Evolutionary conservation across 1,284 basidiomycete species (phyloP).

Genomic region (Trichosporon sp.): DNA sequence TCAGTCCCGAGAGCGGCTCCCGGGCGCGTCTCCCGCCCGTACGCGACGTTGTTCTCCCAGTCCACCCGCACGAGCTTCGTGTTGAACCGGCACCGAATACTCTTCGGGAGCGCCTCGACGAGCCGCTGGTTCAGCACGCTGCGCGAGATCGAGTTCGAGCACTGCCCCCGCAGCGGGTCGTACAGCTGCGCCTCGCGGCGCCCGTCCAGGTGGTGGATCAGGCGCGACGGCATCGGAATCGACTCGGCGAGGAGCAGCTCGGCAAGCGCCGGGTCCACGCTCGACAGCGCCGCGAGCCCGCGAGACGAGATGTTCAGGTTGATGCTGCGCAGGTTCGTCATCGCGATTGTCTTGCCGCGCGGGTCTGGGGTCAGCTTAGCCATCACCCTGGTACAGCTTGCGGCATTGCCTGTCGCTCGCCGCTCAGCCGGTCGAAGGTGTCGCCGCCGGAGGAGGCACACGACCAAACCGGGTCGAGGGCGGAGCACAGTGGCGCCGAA

Average conservation of each 20-base stretch:
- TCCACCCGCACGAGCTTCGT: conserved; percentile 82
- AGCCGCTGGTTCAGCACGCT: conserved; percentile 79
- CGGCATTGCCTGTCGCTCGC: neutral
- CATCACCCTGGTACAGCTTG: neutral
- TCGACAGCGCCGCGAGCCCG: conserved; percentile 78
- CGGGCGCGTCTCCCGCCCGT: conserved; percentile 18
- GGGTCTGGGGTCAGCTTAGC: conserved; percentile 33
- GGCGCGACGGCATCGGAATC: conserved; percentile 91
- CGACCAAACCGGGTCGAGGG: neutral
- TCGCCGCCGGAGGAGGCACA: neutral
- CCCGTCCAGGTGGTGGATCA: conserved; percentile 80
- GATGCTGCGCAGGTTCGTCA: conserved; percentile 65
- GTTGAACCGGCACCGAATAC: conserved; percentile 69
- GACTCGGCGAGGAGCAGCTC: conserved; percentile 70
- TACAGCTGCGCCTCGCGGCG: conserved; percentile 74
- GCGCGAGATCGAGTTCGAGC: conserved; percentile 89
- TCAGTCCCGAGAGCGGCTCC: conserved; percentile 17
- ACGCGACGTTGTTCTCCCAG: conserved; percentile 51
- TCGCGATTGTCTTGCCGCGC: conserved; percentile 34
- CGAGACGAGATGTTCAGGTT: conserved; percentile 94
- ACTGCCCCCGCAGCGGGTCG: conserved; percentile 76
- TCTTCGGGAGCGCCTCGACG: conserved; percentile 59
- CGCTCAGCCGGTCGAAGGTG: neutral
- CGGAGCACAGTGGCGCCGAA: neutral
- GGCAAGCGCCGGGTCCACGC: conserved; percentile 69